Conservation (phyloP, 140 eudicot species). For the Bidens hawaiensis region DNA sequence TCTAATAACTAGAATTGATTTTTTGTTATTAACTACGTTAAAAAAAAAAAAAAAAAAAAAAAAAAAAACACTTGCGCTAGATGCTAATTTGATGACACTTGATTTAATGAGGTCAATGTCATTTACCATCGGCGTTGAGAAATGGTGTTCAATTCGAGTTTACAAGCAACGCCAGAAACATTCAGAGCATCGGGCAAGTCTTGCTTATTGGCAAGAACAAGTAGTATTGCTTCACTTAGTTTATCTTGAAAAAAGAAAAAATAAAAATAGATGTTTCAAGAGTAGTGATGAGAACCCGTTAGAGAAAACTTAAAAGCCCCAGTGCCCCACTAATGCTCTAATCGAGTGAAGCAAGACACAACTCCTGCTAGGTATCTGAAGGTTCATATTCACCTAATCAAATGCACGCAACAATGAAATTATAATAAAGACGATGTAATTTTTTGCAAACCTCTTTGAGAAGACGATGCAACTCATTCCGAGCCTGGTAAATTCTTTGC, state of each 20-base stretch:
- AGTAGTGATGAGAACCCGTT: neutral
- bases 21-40: too few relatives aligned
- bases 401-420: neutral
- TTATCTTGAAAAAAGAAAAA: constrained; percentile 26
- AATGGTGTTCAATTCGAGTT: constrained; percentile 28
- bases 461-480: constrained; percentile 59
- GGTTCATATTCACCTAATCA: neutral
- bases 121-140: constrained; percentile 26
- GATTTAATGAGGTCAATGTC: too few relatives aligned
- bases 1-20: neutral
- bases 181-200: constrained; percentile 38
- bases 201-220: constrained; percentile 40
- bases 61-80: too few relatives aligned
- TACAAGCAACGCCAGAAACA: constrained; percentile 33
- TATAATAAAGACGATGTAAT: neutral
- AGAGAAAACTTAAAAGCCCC: neutral
- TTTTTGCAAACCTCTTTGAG: constrained; percentile 37
- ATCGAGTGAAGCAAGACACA: neutral
- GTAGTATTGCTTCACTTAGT: constrained; percentile 29
- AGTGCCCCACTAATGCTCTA: neutral
- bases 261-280: neutral
- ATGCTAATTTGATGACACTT: too few relatives aligned
- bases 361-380: neutral
- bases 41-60: too few relatives aligned
- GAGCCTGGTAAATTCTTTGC: constrained; percentile 47